phyloP scores from a whole-genome alignment of 345 rosid species.

The Eutrema japonicum region DNA sequence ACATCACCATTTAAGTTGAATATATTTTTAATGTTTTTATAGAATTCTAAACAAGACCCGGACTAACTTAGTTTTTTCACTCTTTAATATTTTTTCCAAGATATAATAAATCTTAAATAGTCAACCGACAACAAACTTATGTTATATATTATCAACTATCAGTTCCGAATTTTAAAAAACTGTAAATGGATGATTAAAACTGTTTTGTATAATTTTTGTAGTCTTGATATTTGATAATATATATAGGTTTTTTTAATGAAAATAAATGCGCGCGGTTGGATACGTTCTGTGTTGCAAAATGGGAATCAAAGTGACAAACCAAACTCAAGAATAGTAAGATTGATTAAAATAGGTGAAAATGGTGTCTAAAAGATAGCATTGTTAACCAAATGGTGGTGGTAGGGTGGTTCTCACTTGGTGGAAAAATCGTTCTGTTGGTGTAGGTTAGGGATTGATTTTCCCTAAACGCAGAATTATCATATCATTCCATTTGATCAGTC shows the following conservation, averaged over 20 bases:
- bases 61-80: no score
- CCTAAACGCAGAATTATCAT: no score
- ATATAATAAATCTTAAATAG: no score
- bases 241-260: no score
- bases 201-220: no score
- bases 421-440: no score
- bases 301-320: conserved; percentile 13
- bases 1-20: conserved; percentile 1
- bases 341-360: conserved; percentile 1
- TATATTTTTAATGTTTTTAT: not conserved
- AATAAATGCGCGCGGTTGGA: not conserved
- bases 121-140: not conserved
- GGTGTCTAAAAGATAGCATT: not conserved
- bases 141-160: not conserved
- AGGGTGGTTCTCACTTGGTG: no score
- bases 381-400: not conserved
- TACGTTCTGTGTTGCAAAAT: conserved; percentile 1
- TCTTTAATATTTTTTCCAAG: no score
- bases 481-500: no score
- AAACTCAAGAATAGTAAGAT: not conserved
- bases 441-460: no score
- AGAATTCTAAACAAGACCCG: not conserved
- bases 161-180: not conserved
- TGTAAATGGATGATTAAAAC: no score
- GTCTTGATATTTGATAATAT: no score